These are phyloP conservation scores for Ciborinia camelliae DNA, from an alignment of 2,329 filamentous ascomycete genomes.

Conservation along the genomic window DNA sequence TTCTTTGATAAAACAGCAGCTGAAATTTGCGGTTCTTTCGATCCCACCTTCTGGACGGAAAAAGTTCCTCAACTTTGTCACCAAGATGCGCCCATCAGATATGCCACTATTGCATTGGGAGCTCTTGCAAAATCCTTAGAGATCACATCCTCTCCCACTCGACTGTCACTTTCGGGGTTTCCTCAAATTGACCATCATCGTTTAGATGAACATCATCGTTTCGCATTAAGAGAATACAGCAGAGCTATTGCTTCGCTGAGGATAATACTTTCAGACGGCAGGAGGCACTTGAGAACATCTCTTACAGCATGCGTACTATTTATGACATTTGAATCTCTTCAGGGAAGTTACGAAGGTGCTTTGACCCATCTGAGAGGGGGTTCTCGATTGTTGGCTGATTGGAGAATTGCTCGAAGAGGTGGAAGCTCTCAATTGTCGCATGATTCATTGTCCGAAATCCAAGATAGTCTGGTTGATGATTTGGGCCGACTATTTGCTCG, in stretches of 20 bases:
- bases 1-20: constrained; percentile 37
- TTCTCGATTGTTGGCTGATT: constrained; percentile 35
- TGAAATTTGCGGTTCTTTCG: constrained; percentile 35
- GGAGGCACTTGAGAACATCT: constrained; percentile 35
- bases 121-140: constrained; percentile 35
- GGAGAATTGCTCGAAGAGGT: constrained; percentile 35
- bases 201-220: constrained; percentile 37
- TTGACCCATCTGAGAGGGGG: constrained; percentile 36
- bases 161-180: constrained; percentile 35
- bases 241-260: constrained; percentile 34
- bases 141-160: constrained; percentile 34
- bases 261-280: constrained; percentile 33
- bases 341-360: constrained; percentile 36
- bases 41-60: constrained; percentile 37
- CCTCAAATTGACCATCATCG: constrained; percentile 35
- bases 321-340: constrained; percentile 37
- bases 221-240: constrained; percentile 35
- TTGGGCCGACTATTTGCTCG: constrained; percentile 36
- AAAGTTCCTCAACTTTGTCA: constrained; percentile 37
- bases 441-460: constrained; percentile 37
- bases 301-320: constrained; percentile 36
- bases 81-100: constrained; percentile 34
- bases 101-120: constrained; percentile 35
- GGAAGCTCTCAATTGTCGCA: constrained; percentile 34
- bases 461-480: constrained; percentile 37